A percentile compares a stretch with the other conserved stretches of the same genome.
phyloP scores from a whole-genome alignment of 768 basidiomycete genomes.

The Trametopsis cervina region DNA sequence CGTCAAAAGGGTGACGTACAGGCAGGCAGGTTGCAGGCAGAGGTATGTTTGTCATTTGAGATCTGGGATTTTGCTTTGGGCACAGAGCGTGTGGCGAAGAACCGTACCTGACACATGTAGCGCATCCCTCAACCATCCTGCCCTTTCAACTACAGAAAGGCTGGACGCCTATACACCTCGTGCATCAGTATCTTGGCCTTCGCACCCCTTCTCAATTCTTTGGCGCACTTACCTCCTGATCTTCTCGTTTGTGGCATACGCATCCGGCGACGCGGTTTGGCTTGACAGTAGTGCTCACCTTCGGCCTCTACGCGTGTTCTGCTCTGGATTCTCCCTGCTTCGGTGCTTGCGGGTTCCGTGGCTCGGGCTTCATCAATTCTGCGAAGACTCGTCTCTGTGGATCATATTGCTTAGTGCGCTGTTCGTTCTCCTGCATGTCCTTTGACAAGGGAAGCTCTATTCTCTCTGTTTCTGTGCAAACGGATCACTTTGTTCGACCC shows the following conservation, averaged over 20 bases:
- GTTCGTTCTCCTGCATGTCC: slow-evolving; percentile 9
- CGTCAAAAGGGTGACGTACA: slow-evolving; percentile 27
- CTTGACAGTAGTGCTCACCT: slow-evolving; percentile 23
- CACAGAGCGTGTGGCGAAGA: slow-evolving; percentile 7
- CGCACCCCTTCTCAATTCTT: slow-evolving; percentile 20
- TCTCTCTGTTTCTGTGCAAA: slow-evolving; percentile 14
- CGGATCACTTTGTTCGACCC: background rate
- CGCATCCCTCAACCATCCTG: slow-evolving; percentile 32
- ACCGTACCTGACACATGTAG: slow-evolving; percentile 9
- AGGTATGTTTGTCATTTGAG: slow-evolving; percentile 9
- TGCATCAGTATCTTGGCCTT: slow-evolving; percentile 34
- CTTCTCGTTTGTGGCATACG: slow-evolving; percentile 14
- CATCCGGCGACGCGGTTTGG: slow-evolving; percentile 10
- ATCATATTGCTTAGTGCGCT: slow-evolving; percentile 5
- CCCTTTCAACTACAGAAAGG: slow-evolving; percentile 37
- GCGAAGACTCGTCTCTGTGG: slow-evolving; percentile 28
- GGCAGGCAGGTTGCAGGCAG: slow-evolving; percentile 23
- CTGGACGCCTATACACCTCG: slow-evolving; percentile 26
- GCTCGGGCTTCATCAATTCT: slow-evolving; percentile 10
- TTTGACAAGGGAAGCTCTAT: slow-evolving; percentile 25
- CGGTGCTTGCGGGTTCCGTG: slow-evolving; percentile 4
- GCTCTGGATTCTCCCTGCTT: background rate
- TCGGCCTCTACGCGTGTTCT: slow-evolving; percentile 1
- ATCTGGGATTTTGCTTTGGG: background rate
- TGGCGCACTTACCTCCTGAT: slow-evolving; percentile 13